A percentile compares a stretch with the other conserved stretches of the same genome.
These are phyloP conservation scores for Otatea glauca DNA, from an alignment of 176 grass and related monocot genomes.

Conservation along the genomic window DNA sequence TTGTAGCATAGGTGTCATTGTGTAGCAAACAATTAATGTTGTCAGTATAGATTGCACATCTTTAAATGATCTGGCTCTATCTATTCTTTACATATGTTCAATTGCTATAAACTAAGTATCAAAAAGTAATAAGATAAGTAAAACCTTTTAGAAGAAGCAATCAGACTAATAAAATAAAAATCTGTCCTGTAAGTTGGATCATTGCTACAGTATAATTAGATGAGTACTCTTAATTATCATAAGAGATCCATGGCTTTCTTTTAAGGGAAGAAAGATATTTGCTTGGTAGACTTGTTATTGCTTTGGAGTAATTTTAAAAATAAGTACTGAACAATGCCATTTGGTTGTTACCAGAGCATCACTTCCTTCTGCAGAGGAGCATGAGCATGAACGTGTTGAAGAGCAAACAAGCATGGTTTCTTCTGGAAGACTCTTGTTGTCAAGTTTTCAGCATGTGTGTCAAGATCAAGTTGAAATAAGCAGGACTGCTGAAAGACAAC, in stretches of 20 bases:
- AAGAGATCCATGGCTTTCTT: not conserved
- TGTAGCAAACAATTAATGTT: not conserved
- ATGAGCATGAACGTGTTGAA: slow-evolving; percentile 30
- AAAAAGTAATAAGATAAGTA: slow-evolving; percentile 8
- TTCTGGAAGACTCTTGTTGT: slow-evolving; percentile 26
- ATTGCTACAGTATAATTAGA: not conserved
- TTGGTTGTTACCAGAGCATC: slow-evolving; percentile 43
- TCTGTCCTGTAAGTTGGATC: too few species aligned
- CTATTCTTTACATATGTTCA: not conserved
- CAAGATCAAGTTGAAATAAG: slow-evolving; percentile 34
- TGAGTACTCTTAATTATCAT: slow-evolving; percentile 13
- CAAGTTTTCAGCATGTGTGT: slow-evolving; percentile 31
- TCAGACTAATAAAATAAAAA: not conserved
- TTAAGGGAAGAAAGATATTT: not conserved
- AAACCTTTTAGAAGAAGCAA: slow-evolving; percentile 21
- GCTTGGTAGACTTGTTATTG: not conserved
- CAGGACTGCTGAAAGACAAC: slow-evolving; percentile 29
- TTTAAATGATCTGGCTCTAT: not conserved
- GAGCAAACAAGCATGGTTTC: slow-evolving; percentile 32
- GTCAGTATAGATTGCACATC: not conserved
- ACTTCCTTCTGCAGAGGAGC: slow-evolving; percentile 40
- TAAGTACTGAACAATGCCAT: slow-evolving; percentile 31
- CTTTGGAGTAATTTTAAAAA: slow-evolving; percentile 20
- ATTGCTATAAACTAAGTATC: slow-evolving; percentile 19
- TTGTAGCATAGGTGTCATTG: not conserved